Percentiles rank a stretch among this genome's conserved stretches.
Conservation (phyloP, 2,329 filamentous ascomycete genomes). For the Pyrenochaeta sp. region DNA sequence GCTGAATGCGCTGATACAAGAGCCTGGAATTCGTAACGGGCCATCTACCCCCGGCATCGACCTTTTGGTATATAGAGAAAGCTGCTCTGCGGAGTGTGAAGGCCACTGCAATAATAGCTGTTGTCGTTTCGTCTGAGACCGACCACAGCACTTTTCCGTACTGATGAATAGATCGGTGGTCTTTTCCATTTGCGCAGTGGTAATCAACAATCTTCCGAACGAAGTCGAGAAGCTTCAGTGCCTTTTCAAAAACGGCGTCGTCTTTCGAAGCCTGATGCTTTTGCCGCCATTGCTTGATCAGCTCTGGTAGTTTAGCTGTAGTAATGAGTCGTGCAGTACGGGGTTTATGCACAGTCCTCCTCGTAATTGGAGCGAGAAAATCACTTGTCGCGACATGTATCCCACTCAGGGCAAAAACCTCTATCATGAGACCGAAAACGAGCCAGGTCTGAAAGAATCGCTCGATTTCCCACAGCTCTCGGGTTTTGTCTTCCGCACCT, state of each 20-base stretch:
- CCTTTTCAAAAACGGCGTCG: conserved; percentile 4
- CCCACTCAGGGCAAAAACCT: conserved; percentile 15
- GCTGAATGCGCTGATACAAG: conserved; percentile 15
- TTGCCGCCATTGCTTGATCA: conserved; percentile 16
- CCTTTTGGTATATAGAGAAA: conserved; percentile 11
- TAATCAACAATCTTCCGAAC: conserved; percentile 18
- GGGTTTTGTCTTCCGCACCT: conserved; percentile 12
- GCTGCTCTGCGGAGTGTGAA: conserved; percentile 17
- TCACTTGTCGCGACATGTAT: conserved; percentile 15
- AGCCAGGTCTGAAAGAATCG: conserved; percentile 19
- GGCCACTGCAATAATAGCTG: conserved; percentile 16
- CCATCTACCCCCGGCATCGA: conserved; percentile 11
- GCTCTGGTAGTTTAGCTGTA: conserved; percentile 12
- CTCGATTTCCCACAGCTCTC: conserved; percentile 16
- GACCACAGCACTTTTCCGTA: conserved; percentile 19
- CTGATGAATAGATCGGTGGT: conserved; percentile 17
- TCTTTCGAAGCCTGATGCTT: conserved; percentile 11
- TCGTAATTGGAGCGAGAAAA: conserved; percentile 14
- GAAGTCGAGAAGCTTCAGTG: conserved; percentile 10
- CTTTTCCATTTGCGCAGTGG: conserved; percentile 15
- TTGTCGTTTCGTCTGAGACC: conserved; percentile 16
- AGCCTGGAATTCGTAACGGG: conserved; percentile 17
- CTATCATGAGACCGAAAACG: conserved; percentile 18
- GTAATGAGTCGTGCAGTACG: conserved; percentile 16
- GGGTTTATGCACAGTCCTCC: conserved; percentile 16